Conservation (phyloP, 192 early-diverging fungal species). For the Mortierella claussenii region DNA sequence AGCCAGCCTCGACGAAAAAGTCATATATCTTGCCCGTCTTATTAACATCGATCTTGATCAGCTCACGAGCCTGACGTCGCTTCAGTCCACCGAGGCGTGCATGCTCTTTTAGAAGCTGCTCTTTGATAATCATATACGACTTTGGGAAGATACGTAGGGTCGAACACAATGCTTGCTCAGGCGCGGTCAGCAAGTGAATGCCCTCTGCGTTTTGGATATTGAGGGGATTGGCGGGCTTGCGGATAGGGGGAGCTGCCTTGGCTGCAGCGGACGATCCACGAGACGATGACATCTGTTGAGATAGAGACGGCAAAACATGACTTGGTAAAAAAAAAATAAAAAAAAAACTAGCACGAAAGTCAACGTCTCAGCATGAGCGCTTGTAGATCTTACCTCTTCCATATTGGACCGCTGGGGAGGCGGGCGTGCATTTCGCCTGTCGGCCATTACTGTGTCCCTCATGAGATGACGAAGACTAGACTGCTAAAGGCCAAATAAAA, state of each 20-base stretch:
- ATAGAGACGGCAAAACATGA: background rate
- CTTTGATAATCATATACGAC: slow-evolving; percentile 94
- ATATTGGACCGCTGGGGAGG: slow-evolving; percentile 24
- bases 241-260: slow-evolving; percentile 28
- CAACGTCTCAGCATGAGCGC: background rate
- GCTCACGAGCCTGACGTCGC: slow-evolving; percentile 79
- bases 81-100: slow-evolving; percentile 77
- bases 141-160: slow-evolving; percentile 86
- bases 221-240: slow-evolving; percentile 68
- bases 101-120: slow-evolving; percentile 87
- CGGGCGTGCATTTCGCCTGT: slow-evolving; percentile 35
- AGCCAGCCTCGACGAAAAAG: slow-evolving; percentile 93
- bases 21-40: slow-evolving; percentile 90
- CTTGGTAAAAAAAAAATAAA: background rate
- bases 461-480: slow-evolving; percentile 32
- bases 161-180: slow-evolving; percentile 86
- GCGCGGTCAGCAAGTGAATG: slow-evolving; percentile 81
- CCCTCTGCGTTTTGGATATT: slow-evolving; percentile 88
- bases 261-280: slow-evolving; percentile 25
- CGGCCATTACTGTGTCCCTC: slow-evolving; percentile 18
- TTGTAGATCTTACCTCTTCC: slow-evolving; percentile 20
- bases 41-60: slow-evolving; percentile 94
- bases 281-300: slow-evolving; percentile 31
- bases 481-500: slow-evolving; percentile 1
- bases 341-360: background rate